Conservation (phyloP, 78 protist genomes). For the Salpingoeca rosetta region DNA sequence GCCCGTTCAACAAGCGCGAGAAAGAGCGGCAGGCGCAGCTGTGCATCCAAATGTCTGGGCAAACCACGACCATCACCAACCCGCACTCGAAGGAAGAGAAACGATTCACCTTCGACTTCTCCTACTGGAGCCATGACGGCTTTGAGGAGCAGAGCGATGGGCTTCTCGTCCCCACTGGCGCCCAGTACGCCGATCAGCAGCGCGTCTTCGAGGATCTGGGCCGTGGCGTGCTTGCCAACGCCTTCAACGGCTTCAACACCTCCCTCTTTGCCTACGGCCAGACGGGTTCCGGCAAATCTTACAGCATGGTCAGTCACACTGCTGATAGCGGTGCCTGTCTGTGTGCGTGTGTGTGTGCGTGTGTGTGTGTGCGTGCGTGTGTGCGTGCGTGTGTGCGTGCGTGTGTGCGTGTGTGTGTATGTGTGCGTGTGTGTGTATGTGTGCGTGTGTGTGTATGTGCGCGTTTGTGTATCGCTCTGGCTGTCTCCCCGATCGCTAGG, state of each 20-base stretch:
- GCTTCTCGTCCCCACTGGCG: not conserved
- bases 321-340: too few relatives aligned
- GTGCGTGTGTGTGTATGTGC: not conserved
- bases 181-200: constrained; percentile 38
- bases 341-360: too few relatives aligned
- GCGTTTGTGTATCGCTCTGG: too few relatives aligned
- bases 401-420: too few relatives aligned
- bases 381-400: too few relatives aligned
- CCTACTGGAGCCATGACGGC: not conserved
- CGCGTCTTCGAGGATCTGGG: constrained; percentile 29
- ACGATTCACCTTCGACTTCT: not conserved
- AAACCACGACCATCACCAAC: not conserved
- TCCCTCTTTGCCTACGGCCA: constrained; percentile 51
- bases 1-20: constrained; percentile 51
- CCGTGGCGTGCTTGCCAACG: not conserved
- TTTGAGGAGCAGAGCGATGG: not conserved
- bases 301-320: constrained; percentile 38
- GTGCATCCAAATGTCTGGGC: constrained; percentile 12
- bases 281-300: constrained; percentile 17
- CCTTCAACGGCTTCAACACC: constrained; percentile 2
- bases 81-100: not conserved
- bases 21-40: not conserved
- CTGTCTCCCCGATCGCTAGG: not conserved
- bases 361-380: too few relatives aligned
- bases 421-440: constrained; percentile 7